Evolutionary conservation across 257 asterid species (phyloP), one percentile per base, ranked within the genome.

Genomic region (Capsicum baccatum): DNA sequence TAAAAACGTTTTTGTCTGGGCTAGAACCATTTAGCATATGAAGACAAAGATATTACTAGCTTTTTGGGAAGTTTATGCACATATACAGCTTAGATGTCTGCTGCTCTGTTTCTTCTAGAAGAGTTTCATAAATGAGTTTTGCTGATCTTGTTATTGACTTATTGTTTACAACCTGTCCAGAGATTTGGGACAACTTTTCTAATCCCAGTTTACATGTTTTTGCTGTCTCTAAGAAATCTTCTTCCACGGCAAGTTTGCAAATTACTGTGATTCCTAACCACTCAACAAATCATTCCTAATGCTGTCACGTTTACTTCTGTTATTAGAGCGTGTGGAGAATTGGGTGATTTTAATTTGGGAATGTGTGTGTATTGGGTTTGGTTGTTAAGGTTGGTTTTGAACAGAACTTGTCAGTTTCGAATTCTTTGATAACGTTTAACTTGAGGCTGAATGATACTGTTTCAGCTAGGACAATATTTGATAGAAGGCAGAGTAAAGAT

Each of bases 271-370:
- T 19, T 62, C 70, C 42, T 63, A 26, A 63, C 42, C 70, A 21
- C 70, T 63, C 70, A 63, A 63, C 39, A 26, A 21, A 63, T 26
- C 70, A 63, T 63, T 42, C 70, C 42, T 63, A 9, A 94, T 89
- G 90, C 85, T 35, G 85, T 95, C 62, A 94, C 98, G n/a, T 90
- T 92, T 84, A 94, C 98, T 54, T 83, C 89, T 59, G 84, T 92
- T 9, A 37, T 91, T 9, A 89, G 86, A 80, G 94, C 94, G 60
- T 92, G 97, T 81, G 91, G 89, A n/a, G 95, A 90, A 57, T 85
- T 92, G 57, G 87, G 93, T 58, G 91, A 91, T 85, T 84, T 86
- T 62, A 74, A 55, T 55, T 86, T 95, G 86, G 98, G 96, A 67
- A 86, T 80, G 88, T 60, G 91, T 60, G 91, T 85, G 89, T 92